Evolutionary conservation across 2,329 filamentous ascomycete genomes (phyloP), one percentile per base, ranked within the genome.

Genomic region (Ophiobolus disseminans): DNA sequence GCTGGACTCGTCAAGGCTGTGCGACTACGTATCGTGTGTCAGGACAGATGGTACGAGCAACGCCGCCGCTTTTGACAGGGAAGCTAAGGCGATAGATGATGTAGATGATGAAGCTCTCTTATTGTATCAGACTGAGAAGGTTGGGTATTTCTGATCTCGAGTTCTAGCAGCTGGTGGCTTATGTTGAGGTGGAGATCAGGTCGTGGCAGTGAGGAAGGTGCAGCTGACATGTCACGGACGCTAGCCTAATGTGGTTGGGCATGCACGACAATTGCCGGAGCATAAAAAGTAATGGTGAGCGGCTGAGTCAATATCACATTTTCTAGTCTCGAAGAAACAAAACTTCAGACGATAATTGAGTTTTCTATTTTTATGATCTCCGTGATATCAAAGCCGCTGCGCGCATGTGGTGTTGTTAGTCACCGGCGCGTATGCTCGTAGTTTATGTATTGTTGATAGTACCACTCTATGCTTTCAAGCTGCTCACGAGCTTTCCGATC

Each of bases 401-500:
- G n/a, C n/a, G n/a, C n/a, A n/a, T n/a, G n/a, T n/a, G n/a, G n/a
- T n/a, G n/a, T n/a, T n/a, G n/a, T n/a, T n/a, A n/a, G n/a, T n/a
- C n/a, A n/a, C n/a, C n/a, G n/a, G n/a, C n/a, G n/a, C n/a, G n/a
- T n/a, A n/a, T n/a, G n/a, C n/a, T n/a, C n/a, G n/a, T n/a, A n/a
- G n/a, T n/a, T n/a, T n/a, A n/a, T 11, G 23, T 7, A 6, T 26
- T 26, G 23, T 26, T 26, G 6, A 6, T 26, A 6, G 23, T 26
- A 6, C 11, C 6, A 6, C 13, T 4, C 48, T 23, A 58, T 10
- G n/a, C 45, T 21, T 53, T 59, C 37, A 66, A 42, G 5, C 38
- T 39, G n/a, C 46, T 41, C 2, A 70, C 44, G 1, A 70, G 41
- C 34, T 50, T 45, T 6, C 36, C 46, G 23, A 73, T 53, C 45